Base-by-base conservation (phyloP, 2,329 filamentous ascomycete species). In the Akanthomyces muscarius region DNA sequence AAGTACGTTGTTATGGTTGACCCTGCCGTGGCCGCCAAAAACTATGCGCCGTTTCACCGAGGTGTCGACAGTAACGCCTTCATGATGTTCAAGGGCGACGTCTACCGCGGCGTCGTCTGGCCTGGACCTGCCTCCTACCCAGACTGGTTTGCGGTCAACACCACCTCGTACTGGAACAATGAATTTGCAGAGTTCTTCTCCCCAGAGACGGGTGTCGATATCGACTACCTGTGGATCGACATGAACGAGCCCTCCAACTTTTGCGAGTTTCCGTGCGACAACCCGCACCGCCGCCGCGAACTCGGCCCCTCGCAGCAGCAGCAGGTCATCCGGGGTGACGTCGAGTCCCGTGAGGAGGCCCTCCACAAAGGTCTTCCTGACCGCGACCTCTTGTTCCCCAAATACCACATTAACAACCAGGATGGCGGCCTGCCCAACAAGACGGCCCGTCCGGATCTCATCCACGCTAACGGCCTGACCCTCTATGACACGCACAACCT, bases 1-100 rank as follows among this genome's bases (percentile, higher is more conserved):
- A 83, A 89, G 53, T 91, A 90, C 66, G 82, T 91, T 36, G 76
- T 93, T 53, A 95, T 95, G 86, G 88, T 94, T 1, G 91, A 95
- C 67, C 88, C 89, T 7, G 85, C 85, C 5, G 77, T 83, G 21
- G 88, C 88, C 2, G 85, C 86, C 1, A 79, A 82, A 42, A 79
- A 82, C 42, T 82, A 82, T 64, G 75, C 75, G 28, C 69, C 78
- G 0, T 75, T 80, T 48, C 69, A 77, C 13, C 72, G 73, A 3
- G 81, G 81, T 6, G 71, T 78, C 4, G 70, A 68, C 68, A 70
- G 75, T 33, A 72, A 84, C 76, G 68, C 80, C 47, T 85, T 82
- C 67, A 69, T 84, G 10, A 74, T 77, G 58, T 68, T 71, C 18
- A 86, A 91, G 64, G 87, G 82, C 5, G 78, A 80, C 1, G 70